phyloP scores from a whole-genome alignment of 2,329 filamentous ascomycete species.

The Didymella pinodella region DNA sequence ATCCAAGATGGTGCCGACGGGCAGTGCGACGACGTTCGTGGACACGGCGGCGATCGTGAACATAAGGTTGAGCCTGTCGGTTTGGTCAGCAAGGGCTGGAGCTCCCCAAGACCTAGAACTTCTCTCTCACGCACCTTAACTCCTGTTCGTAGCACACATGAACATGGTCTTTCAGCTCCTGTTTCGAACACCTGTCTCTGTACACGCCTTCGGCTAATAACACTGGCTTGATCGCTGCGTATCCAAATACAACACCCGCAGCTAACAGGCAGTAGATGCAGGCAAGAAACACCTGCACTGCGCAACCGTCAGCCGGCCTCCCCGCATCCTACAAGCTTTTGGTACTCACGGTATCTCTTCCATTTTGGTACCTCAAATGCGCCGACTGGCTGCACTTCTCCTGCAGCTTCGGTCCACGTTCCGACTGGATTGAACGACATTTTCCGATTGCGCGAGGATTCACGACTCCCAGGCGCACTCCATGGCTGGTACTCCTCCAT shows the following conservation, averaged over 20 bases:
- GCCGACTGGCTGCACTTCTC: slow-evolving; percentile 52
- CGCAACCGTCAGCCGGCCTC: slow-evolving; percentile 26
- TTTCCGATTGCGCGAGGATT: slow-evolving; percentile 53
- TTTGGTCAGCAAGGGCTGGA: slow-evolving; percentile 16
- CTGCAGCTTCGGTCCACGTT: slow-evolving; percentile 53
- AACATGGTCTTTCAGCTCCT: slow-evolving; percentile 47
- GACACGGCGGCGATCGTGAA: slow-evolving; percentile 89
- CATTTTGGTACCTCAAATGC: slow-evolving; percentile 64
- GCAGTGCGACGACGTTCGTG: slow-evolving; percentile 86
- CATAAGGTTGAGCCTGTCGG: slow-evolving; percentile 82
- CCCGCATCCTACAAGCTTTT: background rate
- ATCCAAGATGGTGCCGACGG: slow-evolving; percentile 85
- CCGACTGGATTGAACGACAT: slow-evolving; percentile 60
- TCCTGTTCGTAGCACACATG: slow-evolving; percentile 52
- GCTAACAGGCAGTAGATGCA: slow-evolving; percentile 78
- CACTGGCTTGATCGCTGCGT: slow-evolving; percentile 53
- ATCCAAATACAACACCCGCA: slow-evolving; percentile 62
- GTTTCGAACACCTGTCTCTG: slow-evolving; percentile 45
- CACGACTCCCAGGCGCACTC: slow-evolving; percentile 49
- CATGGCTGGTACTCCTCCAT: slow-evolving; percentile 54
- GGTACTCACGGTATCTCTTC: slow-evolving; percentile 60
- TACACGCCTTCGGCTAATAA: slow-evolving; percentile 50
- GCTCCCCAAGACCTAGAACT: slow-evolving; percentile 60
- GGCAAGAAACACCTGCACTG: slow-evolving; percentile 74
- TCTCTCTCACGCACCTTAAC: slow-evolving; percentile 56